Evolutionary conservation across 257 asterid species (phyloP).

Genomic region (Primulina tabacum): DNA sequence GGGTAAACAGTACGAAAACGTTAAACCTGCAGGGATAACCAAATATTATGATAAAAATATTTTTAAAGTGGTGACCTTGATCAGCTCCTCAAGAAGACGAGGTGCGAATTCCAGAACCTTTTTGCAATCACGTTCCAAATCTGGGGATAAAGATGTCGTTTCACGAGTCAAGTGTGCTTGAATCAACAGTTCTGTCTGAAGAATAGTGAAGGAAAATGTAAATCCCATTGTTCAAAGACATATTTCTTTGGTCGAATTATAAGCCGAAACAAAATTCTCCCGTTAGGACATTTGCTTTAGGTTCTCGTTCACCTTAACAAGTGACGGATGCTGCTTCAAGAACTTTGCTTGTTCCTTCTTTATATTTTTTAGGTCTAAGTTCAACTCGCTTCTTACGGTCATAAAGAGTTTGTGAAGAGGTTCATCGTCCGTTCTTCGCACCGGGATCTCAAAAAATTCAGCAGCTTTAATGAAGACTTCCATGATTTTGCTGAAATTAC

Average conservation of each 20-base stretch:
- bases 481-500: constrained; percentile 73
- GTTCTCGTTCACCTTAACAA: constrained; percentile 60
- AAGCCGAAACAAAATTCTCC: constrained; percentile 5
- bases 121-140: constrained; percentile 65
- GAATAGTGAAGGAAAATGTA: constrained; percentile 21
- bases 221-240: constrained; percentile 16
- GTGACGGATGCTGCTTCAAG: constrained; percentile 88
- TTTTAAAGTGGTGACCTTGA: constrained; percentile 47
- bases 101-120: constrained; percentile 66
- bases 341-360: constrained; percentile 85
- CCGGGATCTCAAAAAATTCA: constrained; percentile 76
- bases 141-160: constrained; percentile 55
- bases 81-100: constrained; percentile 80
- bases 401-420: constrained; percentile 78
- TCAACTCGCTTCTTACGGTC: constrained; percentile 68
- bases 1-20: neutral
- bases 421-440: constrained; percentile 79
- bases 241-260: constrained; percentile 7
- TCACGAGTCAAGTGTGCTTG: constrained; percentile 79
- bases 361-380: constrained; percentile 69
- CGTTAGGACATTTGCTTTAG: constrained; percentile 3
- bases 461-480: constrained; percentile 83
- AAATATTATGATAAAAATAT: neutral
- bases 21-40: neutral
- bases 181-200: constrained; percentile 74